Base-by-base conservation (phyloP, 2,329 filamentous ascomycete genomes). In the Venturia carpophila region DNA sequence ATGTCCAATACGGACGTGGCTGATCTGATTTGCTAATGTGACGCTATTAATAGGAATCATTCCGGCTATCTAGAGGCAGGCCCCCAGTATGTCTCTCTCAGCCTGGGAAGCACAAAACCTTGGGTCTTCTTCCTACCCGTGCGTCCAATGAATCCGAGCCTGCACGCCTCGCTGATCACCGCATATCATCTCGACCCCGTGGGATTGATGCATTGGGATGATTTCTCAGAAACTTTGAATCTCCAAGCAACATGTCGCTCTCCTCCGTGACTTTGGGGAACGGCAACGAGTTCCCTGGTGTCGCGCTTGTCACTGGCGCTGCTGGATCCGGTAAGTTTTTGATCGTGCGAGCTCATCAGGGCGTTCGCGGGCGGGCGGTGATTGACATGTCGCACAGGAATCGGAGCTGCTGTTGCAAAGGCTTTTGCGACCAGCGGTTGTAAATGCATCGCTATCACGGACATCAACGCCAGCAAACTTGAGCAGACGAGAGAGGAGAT, bases 361-460 rank as follows among this genome's bases (percentile, higher is more conserved):
- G 7, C 5, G 30, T 9, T 55, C 19, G 1, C 9, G 49, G 13
- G 43, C 15, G 42, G 47, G 37, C n/a, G 21, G 42, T 58, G 17
- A 37, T 58, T 58, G 52, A 58, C 52, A 15, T 37, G 19, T 58
- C 3, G 27, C 6, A 1, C 45, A 84, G 83, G 83, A 41, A 86
- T 85, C 67, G 83, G 83, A 2, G 80, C 79, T 2, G 82, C 82
- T 0, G 79, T 83, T 1, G 80, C 79, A 11, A 78, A 73, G 65
- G 80, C 77, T 0, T 83, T 86, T 69, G 81, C 77, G 1, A 72
- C 71, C 1, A 78, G 79, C 0, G 82, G 83, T 15, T 84, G 82
- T 70, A 71, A 76, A 0, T 74, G 73, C n/a, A 75, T 85, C 15
- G 81, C 79, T 58, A 81, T 86, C 62, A 84, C 82, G 15, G 83